Conservation (phyloP, 495 filamentous ascomycete species). For the Penicillium paradoxum region DNA sequence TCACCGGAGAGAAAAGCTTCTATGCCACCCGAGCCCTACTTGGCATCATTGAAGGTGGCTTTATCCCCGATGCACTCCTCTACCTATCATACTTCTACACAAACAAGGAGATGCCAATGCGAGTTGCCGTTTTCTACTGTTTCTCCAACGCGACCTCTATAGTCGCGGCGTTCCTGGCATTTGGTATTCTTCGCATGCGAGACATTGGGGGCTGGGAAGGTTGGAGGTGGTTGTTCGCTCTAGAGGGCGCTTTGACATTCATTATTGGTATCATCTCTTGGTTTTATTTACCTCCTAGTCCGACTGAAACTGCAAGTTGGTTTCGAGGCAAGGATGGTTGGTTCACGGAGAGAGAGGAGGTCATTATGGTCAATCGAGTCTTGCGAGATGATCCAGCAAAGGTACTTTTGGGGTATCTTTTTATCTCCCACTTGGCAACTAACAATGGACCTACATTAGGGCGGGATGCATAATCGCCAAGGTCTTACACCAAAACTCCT, state of each 20-base stretch:
- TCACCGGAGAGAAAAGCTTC: conserved; percentile 55
- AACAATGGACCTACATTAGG: neutral
- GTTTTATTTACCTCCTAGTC: conserved; percentile 47
- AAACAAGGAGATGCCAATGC: conserved; percentile 53
- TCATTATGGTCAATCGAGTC: conserved; percentile 67
- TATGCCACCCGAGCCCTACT: conserved; percentile 30
- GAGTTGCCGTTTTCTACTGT: conserved; percentile 56
- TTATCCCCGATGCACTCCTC: conserved; percentile 31
- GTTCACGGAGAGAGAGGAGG: conserved; percentile 60
- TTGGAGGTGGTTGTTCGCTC: conserved; percentile 58
- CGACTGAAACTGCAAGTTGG: conserved; percentile 54
- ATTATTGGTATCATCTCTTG: conserved; percentile 53
- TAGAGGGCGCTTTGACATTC: conserved; percentile 40
- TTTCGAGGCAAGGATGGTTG: conserved; percentile 55
- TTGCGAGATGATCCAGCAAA: conserved; percentile 67
- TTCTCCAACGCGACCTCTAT: conserved; percentile 55
- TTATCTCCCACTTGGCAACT: neutral
- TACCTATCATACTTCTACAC: conserved; percentile 65
- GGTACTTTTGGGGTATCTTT: conserved; percentile 17
- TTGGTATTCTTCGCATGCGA: conserved; percentile 57
- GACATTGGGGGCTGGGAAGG: conserved; percentile 47
- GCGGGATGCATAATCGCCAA: conserved; percentile 51
- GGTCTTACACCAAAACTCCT: conserved; percentile 48
- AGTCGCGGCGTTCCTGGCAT: conserved; percentile 54
- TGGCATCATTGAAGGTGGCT: conserved; percentile 18